Evolutionary conservation across 441 rosid species (phyloP).

Genomic region (Eruca vesicaria): DNA sequence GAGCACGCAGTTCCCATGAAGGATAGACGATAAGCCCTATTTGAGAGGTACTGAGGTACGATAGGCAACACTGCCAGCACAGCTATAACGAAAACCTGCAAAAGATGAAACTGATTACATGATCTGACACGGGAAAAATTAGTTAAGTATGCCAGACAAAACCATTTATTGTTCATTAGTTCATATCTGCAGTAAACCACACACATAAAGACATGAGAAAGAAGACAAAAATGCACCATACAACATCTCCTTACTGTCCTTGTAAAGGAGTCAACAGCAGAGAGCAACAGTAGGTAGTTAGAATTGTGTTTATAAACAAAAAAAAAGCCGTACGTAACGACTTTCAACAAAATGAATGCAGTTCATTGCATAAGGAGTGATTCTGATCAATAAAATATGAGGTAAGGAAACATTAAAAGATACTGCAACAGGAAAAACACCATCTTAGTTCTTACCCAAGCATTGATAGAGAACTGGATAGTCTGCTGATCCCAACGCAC

Average conservation of each 20-base stretch:
- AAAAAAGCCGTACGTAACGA: too few relatives aligned
- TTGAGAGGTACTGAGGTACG: constrained; percentile 69
- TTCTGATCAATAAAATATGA: not conserved
- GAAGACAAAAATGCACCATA: too few relatives aligned
- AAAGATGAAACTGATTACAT: constrained; percentile 3
- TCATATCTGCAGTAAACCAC: not conserved
- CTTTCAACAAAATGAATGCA: too few relatives aligned
- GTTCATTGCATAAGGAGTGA: not conserved
- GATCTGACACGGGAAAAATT: not conserved
- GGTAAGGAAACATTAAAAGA: too few relatives aligned
- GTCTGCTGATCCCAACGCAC: constrained; percentile 88
- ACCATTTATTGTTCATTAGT: not conserved
- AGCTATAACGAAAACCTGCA: constrained; percentile 89
- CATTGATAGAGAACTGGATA: constrained; percentile 91
- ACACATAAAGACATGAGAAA: too few relatives aligned
- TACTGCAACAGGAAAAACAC: too few relatives aligned
- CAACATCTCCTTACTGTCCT: too few relatives aligned
- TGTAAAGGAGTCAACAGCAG: too few relatives aligned
- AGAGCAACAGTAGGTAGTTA: too few relatives aligned
- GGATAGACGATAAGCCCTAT: constrained; percentile 84
- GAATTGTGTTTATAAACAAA: too few relatives aligned
- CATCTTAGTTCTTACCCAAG: constrained; percentile 99
- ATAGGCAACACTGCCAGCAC: constrained; percentile 87
- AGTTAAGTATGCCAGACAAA: not conserved
- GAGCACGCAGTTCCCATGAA: constrained; percentile 94